A percentile compares a stretch with the other conserved stretches of the same genome.
These are phyloP conservation scores for Grosmannia serpens DNA, from an alignment of 2,329 filamentous ascomycete species.

Conservation along the genomic window DNA sequence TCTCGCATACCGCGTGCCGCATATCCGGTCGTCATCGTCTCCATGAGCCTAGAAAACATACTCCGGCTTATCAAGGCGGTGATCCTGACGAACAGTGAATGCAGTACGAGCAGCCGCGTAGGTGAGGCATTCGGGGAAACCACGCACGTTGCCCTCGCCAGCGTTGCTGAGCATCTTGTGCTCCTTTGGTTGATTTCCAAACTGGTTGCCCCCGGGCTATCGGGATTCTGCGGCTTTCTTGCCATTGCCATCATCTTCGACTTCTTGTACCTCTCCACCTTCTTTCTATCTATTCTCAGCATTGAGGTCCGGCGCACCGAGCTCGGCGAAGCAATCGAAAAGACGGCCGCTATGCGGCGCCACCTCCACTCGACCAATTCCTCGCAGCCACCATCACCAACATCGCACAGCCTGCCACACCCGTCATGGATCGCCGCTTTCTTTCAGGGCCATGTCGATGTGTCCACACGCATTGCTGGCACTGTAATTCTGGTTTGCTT, in stretches of 20 bases:
- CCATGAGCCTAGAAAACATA: constrained; percentile 69
- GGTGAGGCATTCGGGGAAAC: constrained; percentile 65
- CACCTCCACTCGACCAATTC: neutral
- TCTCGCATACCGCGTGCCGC: constrained; percentile 62
- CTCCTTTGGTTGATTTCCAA: constrained; percentile 55
- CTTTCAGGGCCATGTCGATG: constrained; percentile 50
- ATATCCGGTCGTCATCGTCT: constrained; percentile 66
- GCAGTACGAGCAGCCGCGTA: constrained; percentile 57
- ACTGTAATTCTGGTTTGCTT: constrained; percentile 63
- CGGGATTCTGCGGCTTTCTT: constrained; percentile 65
- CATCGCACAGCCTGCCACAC: constrained; percentile 12
- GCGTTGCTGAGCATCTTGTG: constrained; percentile 56
- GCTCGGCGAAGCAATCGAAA: constrained; percentile 59
- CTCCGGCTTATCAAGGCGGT: constrained; percentile 70
- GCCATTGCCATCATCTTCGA: constrained; percentile 66
- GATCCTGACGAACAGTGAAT: constrained; percentile 57
- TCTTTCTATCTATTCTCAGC: constrained; percentile 68
- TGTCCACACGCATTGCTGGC: constrained; percentile 65
- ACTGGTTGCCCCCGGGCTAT: constrained; percentile 51
- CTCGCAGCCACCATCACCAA: neutral
- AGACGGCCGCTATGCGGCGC: constrained; percentile 33
- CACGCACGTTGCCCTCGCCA: constrained; percentile 55
- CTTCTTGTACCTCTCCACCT: constrained; percentile 67
- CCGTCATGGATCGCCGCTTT: constrained; percentile 50
- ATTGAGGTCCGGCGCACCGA: constrained; percentile 69